Base-by-base conservation (phyloP, 345 rosid species). In the Acer saccharum region DNA sequence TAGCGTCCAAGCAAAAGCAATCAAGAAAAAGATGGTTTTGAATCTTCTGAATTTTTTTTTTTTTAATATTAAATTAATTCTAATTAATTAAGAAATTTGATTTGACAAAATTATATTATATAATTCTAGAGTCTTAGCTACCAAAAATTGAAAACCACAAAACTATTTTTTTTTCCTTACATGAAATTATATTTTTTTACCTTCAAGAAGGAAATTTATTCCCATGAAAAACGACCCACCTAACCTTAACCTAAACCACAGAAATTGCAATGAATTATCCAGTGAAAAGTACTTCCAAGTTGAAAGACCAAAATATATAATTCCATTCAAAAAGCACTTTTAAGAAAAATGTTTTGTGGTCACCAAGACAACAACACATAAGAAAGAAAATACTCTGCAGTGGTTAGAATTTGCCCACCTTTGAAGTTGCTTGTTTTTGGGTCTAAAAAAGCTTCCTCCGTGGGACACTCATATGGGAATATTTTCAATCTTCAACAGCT, bases 291-390 rank as follows among this genome's bases (percentile, higher is more conserved):
- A 4, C 39, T 35, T 35, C 39, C 39, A 35, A 35, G 64, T 20
- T 60, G 27, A 6, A 60, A 20, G 27, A 20, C 0, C 5, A 57
- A n/a, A 57, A 16, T 6, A 58, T 1, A n/a, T 18, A 16, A 1
- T 10, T 60, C 64, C 64, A 60, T 60, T 60, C 64, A 60, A 60
- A 60, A 60, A 60, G 64, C 64, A 60, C 64, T 54, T 60, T n/a
- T 3, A 60, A 18, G 64, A 60, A 20, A 20, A 60, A 60, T 50
- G 62, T 5, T 57, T 57, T 35, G 6, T 57, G 62, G 23, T 57
- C 62, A n/a, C 8, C 27, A 20, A 60, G 23, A 18, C 62, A 57
- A 20, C 64, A 20, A 60, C 18, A 14, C 58, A 54, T 5, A 1
- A 20, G 48, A 10, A 68, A 46, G 58, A 52, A 21, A 44, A 1